Conservation (phyloP, 2,329 filamentous ascomycete genomes). For the Scleromitrula shiraiana region DNA sequence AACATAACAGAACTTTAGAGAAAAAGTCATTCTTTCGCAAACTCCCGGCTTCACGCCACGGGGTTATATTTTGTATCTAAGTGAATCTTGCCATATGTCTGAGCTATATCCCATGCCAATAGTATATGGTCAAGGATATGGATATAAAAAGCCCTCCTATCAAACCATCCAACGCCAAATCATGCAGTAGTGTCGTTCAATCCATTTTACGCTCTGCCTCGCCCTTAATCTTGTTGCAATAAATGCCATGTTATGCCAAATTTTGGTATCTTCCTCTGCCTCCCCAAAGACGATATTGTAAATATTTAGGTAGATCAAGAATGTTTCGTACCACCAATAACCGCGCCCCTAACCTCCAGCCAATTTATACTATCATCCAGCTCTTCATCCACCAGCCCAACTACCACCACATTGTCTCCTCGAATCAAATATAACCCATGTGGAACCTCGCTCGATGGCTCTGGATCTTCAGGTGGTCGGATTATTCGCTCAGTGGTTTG, state of each 20-base stretch:
- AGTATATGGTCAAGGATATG: neutral
- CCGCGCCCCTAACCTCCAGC: constrained; percentile 77
- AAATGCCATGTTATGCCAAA: constrained; percentile 5
- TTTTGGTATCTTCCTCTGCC: neutral
- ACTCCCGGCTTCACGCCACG: no score
- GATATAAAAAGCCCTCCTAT: neutral
- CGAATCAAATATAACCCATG: constrained; percentile 87
- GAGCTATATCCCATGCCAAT: neutral
- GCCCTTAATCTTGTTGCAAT: neutral
- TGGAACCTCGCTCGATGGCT: constrained; percentile 70
- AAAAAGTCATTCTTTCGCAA: no score
- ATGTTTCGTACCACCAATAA: constrained; percentile 82
- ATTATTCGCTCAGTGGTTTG: constrained; percentile 86
- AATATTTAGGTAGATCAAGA: constrained; percentile 31
- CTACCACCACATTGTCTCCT: constrained; percentile 88
- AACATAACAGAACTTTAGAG: no score
- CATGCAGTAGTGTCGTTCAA: constrained; percentile 1
- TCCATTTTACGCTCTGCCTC: neutral
- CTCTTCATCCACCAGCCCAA: constrained; percentile 82
- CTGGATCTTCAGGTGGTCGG: constrained; percentile 72
- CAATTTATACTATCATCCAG: constrained; percentile 89
- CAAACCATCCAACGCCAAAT: constrained; percentile 7
- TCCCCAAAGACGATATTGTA: no score
- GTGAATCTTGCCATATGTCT: neutral
- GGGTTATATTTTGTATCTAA: neutral